Conservation (phyloP, 139 green algal genomes). For the Picochlorum sp. region DNA sequence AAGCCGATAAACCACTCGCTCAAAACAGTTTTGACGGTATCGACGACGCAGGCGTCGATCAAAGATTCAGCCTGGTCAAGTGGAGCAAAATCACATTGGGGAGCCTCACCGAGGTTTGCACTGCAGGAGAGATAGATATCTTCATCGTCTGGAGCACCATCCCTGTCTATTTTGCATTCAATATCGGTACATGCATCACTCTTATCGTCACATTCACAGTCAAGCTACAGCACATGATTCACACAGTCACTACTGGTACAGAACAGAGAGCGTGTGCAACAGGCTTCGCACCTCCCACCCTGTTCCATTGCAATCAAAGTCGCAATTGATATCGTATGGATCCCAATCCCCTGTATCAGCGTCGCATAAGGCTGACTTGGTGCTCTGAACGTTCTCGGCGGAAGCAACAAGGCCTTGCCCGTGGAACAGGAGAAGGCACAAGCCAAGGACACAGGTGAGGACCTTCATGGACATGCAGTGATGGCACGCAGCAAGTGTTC, state of each 20-base stretch:
- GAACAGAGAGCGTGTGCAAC: neutral
- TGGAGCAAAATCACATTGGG: neutral
- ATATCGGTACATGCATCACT: neutral
- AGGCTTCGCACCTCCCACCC: slow-evolving; percentile 4
- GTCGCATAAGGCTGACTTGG: neutral
- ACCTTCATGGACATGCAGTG: too few relatives aligned
- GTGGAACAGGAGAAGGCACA: neutral
- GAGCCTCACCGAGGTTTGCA: neutral
- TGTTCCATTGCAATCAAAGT: neutral
- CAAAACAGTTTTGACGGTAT: slow-evolving; percentile 1
- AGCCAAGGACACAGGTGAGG: neutral
- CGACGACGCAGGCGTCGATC: neutral
- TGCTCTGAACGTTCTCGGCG: neutral
- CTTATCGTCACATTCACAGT: slow-evolving; percentile 5
- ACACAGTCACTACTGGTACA: neutral
- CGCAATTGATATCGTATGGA: slow-evolving; percentile 7
- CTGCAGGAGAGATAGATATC: slow-evolving; percentile 1
- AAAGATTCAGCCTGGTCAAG: neutral
- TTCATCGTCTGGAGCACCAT: neutral
- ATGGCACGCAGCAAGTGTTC: too few relatives aligned
- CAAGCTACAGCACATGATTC: neutral
- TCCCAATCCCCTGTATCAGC: neutral
- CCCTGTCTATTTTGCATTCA: slow-evolving; percentile 5
- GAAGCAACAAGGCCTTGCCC: neutral
- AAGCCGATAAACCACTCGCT: neutral